Percentiles rank a stretch among this genome's conserved stretches.
Evolutionary conservation across 2,329 filamentous ascomycete species (phyloP).

Genomic region (Alternaria postmessia): DNA sequence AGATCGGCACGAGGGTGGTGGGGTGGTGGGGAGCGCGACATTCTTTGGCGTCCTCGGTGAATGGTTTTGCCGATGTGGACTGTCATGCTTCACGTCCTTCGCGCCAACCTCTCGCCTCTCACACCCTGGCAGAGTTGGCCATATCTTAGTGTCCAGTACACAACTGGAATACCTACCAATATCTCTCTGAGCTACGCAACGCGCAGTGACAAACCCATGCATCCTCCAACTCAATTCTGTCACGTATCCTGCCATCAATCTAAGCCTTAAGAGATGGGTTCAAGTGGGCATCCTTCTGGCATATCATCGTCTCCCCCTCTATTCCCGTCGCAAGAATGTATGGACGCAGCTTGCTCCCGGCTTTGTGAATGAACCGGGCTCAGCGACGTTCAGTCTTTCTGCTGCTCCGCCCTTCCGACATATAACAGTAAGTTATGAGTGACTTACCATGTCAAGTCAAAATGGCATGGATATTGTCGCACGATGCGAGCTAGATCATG

Average conservation of each 20-base stretch:
- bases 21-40: constrained; percentile 15
- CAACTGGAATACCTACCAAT: not conserved
- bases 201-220: not conserved
- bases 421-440: not conserved
- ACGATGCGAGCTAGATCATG: not conserved
- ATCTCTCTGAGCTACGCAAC: not conserved
- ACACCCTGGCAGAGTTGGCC: not conserved
- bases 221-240: not conserved
- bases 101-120: not conserved
- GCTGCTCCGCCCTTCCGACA: not conserved
- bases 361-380: not conserved
- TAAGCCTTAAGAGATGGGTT: not conserved
- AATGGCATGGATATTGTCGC: not conserved
- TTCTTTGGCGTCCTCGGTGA: constrained; percentile 12
- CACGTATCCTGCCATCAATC: not conserved
- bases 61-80: constrained; percentile 8
- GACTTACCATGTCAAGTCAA: not conserved
- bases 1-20: constrained; percentile 9
- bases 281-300: not conserved
- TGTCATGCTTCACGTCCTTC: not conserved
- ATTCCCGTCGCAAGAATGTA: not conserved
- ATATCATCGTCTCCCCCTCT: not conserved
- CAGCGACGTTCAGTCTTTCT: not conserved
- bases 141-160: not conserved
- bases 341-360: not conserved